Percentiles rank a stretch among this genome's conserved stretches.
Conservation (phyloP, 108 stramenopile species). For the Bacterosira constricta region DNA sequence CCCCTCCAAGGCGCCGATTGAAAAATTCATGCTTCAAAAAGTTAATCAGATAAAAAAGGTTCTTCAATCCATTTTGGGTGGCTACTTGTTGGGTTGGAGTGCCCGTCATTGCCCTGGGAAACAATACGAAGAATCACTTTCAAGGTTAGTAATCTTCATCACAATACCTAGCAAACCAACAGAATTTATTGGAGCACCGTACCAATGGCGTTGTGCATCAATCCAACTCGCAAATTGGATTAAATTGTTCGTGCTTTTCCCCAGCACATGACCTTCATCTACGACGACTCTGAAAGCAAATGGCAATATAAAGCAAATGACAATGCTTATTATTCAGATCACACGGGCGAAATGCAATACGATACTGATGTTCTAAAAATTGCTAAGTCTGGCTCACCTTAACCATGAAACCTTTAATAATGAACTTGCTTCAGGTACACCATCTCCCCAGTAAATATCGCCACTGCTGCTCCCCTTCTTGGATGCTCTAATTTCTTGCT, state of each 20-base stretch:
- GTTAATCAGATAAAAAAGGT: constrained; percentile 58
- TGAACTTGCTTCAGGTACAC: constrained; percentile 51
- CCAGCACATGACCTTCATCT: constrained; percentile 90
- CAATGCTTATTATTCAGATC: too few species aligned
- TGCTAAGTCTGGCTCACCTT: not conserved
- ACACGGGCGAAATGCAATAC: not conserved
- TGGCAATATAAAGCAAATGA: too few species aligned
- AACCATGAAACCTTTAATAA: constrained; percentile 82
- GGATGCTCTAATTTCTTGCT: constrained; percentile 61
- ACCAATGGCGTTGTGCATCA: constrained; percentile 69
- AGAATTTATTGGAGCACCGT: too few species aligned
- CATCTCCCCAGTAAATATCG: constrained; percentile 22
- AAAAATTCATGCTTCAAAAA: constrained; percentile 83
- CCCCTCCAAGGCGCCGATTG: constrained; percentile 50
- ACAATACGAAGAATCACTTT: too few species aligned
- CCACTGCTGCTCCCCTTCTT: constrained; percentile 19
- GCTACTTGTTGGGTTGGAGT: constrained; percentile 80
- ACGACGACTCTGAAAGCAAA: constrained; percentile 53
- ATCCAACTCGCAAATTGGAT: constrained; percentile 85
- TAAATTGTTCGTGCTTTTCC: constrained; percentile 59
- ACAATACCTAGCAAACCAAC: too few species aligned
- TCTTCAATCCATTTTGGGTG: constrained; percentile 49
- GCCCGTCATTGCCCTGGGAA: constrained; percentile 89
- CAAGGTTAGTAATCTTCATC: too few species aligned
- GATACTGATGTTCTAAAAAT: not conserved